Conservation (phyloP, 805 yeast genomes). For the Yarrowia yakushimensis region DNA sequence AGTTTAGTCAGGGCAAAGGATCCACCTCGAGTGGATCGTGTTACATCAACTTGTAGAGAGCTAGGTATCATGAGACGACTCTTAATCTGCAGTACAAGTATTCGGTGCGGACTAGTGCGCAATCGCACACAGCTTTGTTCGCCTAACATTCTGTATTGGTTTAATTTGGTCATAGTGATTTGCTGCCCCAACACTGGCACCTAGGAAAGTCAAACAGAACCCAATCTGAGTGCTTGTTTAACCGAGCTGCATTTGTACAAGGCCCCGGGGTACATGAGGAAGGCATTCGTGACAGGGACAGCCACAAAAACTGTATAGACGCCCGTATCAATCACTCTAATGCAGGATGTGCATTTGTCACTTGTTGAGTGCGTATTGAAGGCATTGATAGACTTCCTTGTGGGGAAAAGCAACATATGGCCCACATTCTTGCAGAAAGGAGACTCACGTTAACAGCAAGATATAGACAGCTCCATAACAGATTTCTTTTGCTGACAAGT, state of each 20-base stretch:
- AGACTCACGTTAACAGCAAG: not conserved
- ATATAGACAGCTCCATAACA: not conserved
- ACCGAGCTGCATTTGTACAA: conserved; percentile 5
- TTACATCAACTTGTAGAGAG: not conserved
- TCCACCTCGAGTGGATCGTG: not conserved
- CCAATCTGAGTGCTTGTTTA: conserved; percentile 1
- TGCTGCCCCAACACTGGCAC: no score
- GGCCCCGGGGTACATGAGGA: not conserved
- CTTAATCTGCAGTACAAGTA: not conserved
- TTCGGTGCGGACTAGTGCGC: not conserved
- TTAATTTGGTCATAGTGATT: not conserved
- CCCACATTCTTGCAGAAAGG: no score
- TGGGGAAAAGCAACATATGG: no score
- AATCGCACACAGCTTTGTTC: not conserved
- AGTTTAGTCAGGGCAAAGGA: conserved; percentile 2
- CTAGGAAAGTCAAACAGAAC: no score
- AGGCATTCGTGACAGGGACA: not conserved
- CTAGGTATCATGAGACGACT: not conserved
- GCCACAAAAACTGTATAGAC: not conserved
- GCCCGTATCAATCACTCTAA: not conserved
- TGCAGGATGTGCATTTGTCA: not conserved
- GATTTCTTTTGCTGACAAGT: not conserved
- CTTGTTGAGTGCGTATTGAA: not conserved
- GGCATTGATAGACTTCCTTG: not conserved
- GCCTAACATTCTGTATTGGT: not conserved